Percentiles rank a stretch among this genome's conserved stretches.
These are phyloP conservation scores for Mucor piriformis DNA, from an alignment of 371 early-diverging fungal species.

Conservation along the genomic window DNA sequence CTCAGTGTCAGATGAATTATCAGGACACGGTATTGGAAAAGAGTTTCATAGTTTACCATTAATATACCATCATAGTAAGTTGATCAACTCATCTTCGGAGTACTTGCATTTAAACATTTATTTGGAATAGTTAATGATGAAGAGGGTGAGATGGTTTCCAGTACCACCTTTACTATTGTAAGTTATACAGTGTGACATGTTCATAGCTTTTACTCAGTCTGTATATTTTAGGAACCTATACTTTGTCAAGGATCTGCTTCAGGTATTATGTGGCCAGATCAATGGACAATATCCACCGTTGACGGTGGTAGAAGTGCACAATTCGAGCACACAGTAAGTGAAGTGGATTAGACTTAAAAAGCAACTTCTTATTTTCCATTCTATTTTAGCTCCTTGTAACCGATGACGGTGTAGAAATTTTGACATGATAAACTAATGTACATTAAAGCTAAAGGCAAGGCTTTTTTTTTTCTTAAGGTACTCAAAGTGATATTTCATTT, in stretches of 20 bases:
- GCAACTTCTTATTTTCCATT: neutral
- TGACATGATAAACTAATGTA: constrained; percentile 50
- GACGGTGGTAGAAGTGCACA: constrained; percentile 91
- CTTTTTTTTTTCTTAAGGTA: too few relatives aligned
- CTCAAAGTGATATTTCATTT: too few relatives aligned
- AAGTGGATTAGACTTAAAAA: neutral
- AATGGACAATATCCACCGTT: constrained; percentile 83
- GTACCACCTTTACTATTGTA: constrained; percentile 86
- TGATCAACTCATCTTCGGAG: too few relatives aligned
- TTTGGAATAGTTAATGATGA: constrained; percentile 52
- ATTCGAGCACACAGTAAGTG: constrained; percentile 57
- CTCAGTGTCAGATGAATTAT: constrained; percentile 74
- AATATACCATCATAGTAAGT: constrained; percentile 64
- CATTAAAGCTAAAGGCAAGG: neutral
- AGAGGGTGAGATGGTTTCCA: constrained; percentile 68
- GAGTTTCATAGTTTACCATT: constrained; percentile 69
- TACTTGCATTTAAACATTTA: neutral
- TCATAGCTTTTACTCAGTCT: neutral
- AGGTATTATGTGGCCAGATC: constrained; percentile 83
- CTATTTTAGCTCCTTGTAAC: constrained; percentile 64
- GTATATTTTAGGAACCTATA: constrained; percentile 64
- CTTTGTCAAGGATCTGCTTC: constrained; percentile 77
- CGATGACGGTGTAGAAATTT: constrained; percentile 67
- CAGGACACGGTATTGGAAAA: constrained; percentile 89
- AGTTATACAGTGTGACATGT: neutral